Base-by-base conservation (phyloP, 2,329 filamentous ascomycete genomes). In the Diplodia seriata region DNA sequence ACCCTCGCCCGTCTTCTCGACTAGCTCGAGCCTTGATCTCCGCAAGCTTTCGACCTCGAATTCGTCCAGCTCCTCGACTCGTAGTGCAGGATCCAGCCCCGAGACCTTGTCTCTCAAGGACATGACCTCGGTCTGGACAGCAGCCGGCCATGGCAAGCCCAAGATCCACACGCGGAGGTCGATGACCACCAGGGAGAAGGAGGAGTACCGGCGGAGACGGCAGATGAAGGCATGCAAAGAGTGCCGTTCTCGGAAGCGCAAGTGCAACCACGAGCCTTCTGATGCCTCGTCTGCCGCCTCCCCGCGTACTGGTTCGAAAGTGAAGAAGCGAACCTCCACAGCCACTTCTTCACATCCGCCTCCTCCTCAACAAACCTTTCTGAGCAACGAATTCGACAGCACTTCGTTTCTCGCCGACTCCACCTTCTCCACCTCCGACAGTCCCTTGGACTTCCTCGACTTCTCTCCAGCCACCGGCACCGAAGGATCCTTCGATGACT, bases 151-250 rank as follows among this genome's bases (percentile, higher is more conserved):
- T 26, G 57, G 47, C 15, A 50, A 55, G 54, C 61, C 63, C 15
- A 69, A 69, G 68, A 68, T 68, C 47, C 68, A 68, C 40, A 68
- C 57, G 15, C 49, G 68, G 3, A 51, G 68, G 29, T 61, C 57
- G 20, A 69, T 69, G 68, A 69, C 68, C n/a, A 59, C 63, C 36
- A 55, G 50, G 68, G 68, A 69, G 47, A 68, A 68, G 50, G 66
- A 68, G 31, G 68, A 69, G 50, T 69, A 69, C 61, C 40, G 68
- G 49, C 49, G 56, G 43, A 59, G 66, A 50, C 36, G 68, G 49
- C 56, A 68, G 59, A 68, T 69, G 59, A 65, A 59, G 63, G 65
- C 68, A 26, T 69, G 68, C 51, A 57, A 68, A 40, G 55, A 64
- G 49, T 69, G 68, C 53, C 61, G 66, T 6, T 38, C 33, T 31